These are phyloP conservation scores for Pleurotus tuber-regium DNA, from an alignment of 768 basidiomycete species.

Conservation along the genomic window DNA sequence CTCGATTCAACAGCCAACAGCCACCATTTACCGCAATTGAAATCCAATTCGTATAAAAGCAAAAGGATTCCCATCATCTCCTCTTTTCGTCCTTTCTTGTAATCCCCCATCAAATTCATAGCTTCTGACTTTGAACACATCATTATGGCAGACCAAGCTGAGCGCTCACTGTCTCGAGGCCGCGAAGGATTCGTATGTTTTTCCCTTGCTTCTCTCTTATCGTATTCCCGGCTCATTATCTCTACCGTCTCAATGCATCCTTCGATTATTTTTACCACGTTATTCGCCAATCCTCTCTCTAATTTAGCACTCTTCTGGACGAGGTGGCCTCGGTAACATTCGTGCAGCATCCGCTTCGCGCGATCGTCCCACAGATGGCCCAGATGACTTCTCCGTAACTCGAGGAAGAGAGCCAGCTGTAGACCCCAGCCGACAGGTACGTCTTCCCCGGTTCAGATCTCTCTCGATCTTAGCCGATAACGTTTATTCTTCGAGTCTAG, in stretches of 20 bases:
- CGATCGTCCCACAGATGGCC: slow-evolving; percentile 41
- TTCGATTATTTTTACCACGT: not conserved
- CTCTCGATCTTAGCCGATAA: not conserved
- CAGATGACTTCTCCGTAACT: slow-evolving; percentile 54
- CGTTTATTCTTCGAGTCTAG: slow-evolving; percentile 24
- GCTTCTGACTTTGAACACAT: not conserved
- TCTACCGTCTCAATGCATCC: not conserved
- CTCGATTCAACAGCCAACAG: too few relatives aligned
- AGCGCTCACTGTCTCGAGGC: slow-evolving; percentile 55
- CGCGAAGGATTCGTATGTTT: slow-evolving; percentile 55
- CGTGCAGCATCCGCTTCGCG: slow-evolving; percentile 44
- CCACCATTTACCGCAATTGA: too few relatives aligned
- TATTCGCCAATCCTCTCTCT: too few relatives aligned
- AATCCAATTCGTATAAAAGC: not conserved
- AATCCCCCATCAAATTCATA: not conserved
- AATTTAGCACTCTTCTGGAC: slow-evolving; percentile 58
- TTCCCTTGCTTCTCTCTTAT: not conserved
- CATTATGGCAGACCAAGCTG: slow-evolving; percentile 28
- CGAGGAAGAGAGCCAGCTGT: slow-evolving; percentile 59
- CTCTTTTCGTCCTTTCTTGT: not conserved
- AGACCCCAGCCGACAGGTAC: slow-evolving; percentile 22
- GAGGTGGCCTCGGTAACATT: slow-evolving; percentile 72
- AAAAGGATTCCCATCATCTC: not conserved
- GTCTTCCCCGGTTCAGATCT: not conserved
- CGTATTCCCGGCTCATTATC: slow-evolving; percentile 4